Evolutionary conservation across 2,329 filamentous ascomycete genomes (phyloP), one percentile per base, ranked within the genome.

Genomic region (Diaporthe aspalathi): DNA sequence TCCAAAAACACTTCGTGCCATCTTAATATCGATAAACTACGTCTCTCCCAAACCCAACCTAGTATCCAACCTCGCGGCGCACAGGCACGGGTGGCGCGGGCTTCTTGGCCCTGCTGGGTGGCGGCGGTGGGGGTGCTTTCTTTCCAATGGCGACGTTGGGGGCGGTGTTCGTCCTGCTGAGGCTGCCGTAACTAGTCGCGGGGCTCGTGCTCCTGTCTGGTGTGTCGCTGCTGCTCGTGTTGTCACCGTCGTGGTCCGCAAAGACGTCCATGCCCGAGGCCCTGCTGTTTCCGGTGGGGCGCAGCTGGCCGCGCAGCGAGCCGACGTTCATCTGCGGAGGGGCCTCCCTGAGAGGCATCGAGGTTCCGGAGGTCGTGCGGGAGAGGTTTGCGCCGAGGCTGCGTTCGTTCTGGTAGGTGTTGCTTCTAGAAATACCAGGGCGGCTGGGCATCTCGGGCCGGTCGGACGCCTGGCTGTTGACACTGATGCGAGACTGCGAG

Each of bases 151-250:
- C 56, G 52, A 68, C 73, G 16, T 66, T 75, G 72, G 77, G 47
- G 70, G 81, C 81, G 74, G 82, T 84, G 12, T 83, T 79, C 68
- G 81, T 87, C 56, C 84, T 81, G 74, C 82, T 88, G 56, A 88
- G 76, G 77, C 87, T 89, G 72, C 85, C 86, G 70, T 87, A 84
- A 77, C 87, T 89, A 1, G 87, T 89, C 2, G 87, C 85, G 0
- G 88, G 87, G 74, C 87, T 89, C 70, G 86, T 81, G 75, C 85
- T 86, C 79, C 84, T 86, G 68, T 87, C 84, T 0, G 86, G 85
- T 45, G 86, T 88, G 49, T 83, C 85, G 73, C 85, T 85, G 73
- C 85, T 87, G 9, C 80, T 79, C 12, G 83, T 87, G 68, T 86
- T 83, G 73, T 88, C 87, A 60, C 84, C 86, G 72, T 83, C 81